Evolutionary conservation across 768 basidiomycete genomes (phyloP).

Genomic region (Brasilioporus rufonigricans): DNA sequence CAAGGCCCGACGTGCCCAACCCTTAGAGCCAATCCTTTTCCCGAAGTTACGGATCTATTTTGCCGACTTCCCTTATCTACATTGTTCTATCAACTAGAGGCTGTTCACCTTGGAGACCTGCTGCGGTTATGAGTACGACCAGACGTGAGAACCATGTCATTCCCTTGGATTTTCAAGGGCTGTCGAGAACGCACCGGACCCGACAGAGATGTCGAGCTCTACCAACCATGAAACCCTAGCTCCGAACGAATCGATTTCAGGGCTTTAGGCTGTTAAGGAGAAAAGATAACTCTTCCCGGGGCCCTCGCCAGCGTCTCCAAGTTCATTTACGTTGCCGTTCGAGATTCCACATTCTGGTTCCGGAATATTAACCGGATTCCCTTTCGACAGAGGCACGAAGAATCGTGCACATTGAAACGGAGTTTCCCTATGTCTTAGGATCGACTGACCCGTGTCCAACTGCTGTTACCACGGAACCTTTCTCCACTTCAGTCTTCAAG

Average conservation of each 20-base stretch:
- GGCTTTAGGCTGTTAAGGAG: constrained; percentile 26
- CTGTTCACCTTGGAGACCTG: constrained; percentile 82
- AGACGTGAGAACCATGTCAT: constrained; percentile 64
- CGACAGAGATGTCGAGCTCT: constrained; percentile 43
- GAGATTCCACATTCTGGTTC: constrained; percentile 69
- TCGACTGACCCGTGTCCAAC: constrained; percentile 85
- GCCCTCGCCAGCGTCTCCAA: constrained; percentile 61
- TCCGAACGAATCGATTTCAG: constrained; percentile 75
- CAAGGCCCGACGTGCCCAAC: constrained; percentile 41
- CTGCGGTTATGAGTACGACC: constrained; percentile 76
- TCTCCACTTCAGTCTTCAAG: constrained; percentile 88
- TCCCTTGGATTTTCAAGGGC: constrained; percentile 46
- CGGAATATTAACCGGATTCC: constrained; percentile 78
- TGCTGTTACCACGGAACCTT: constrained; percentile 86
- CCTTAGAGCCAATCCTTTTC: constrained; percentile 81
- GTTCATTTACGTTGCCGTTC: constrained; percentile 70
- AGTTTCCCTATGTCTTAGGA: constrained; percentile 71
- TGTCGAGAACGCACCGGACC: constrained; percentile 55
- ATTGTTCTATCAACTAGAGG: constrained; percentile 80
- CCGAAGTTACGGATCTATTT: constrained; percentile 81
- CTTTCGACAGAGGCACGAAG: constrained; percentile 38
- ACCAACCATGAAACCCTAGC: constrained; percentile 54
- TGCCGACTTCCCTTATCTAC: constrained; percentile 81
- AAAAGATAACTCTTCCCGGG: constrained; percentile 34
- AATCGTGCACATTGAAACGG: background rate